Conservation (phyloP, 768 basidiomycete species). For the Kwoniella mangroviensis region DNA sequence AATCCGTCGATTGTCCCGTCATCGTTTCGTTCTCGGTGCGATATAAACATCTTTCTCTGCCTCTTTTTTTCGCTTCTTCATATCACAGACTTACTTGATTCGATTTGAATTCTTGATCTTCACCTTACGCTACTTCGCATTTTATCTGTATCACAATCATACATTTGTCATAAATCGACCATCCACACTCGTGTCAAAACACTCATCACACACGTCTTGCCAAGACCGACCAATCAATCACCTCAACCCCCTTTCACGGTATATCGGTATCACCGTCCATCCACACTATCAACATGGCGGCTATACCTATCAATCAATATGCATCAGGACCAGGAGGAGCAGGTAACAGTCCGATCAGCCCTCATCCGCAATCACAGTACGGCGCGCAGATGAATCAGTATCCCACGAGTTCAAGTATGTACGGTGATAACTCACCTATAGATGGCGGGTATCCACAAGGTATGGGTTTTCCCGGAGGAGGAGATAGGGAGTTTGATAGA, state of each 20-base stretch:
- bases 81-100: neutral
- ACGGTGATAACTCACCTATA: slow-evolving; percentile 26
- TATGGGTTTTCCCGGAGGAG: slow-evolving; percentile 27
- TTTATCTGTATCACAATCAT: neutral
- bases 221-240: slow-evolving; percentile 2
- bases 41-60: neutral
- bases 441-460: slow-evolving; percentile 18
- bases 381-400: slow-evolving; percentile 9
- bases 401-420: slow-evolving; percentile 19
- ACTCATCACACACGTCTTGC: neutral
- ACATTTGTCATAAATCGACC: no score
- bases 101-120: no score
- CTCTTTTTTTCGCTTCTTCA: neutral
- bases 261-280: neutral
- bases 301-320: slow-evolving; percentile 7
- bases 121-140: no score
- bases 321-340: slow-evolving; percentile 1
- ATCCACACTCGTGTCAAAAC: no score
- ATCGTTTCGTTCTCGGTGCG: slow-evolving; percentile 1
- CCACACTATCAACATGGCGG: slow-evolving; percentile 5
- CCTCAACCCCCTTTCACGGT: neutral
- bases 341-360: slow-evolving; percentile 2
- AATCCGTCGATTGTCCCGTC: slow-evolving; percentile 8
- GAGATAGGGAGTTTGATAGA: slow-evolving; percentile 18
- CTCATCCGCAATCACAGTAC: slow-evolving; percentile 11